Percentiles rank a stretch among this genome's conserved stretches.
Evolutionary conservation across 129 eudicot species (phyloP).

Genomic region (Centaurea solstitialis): DNA sequence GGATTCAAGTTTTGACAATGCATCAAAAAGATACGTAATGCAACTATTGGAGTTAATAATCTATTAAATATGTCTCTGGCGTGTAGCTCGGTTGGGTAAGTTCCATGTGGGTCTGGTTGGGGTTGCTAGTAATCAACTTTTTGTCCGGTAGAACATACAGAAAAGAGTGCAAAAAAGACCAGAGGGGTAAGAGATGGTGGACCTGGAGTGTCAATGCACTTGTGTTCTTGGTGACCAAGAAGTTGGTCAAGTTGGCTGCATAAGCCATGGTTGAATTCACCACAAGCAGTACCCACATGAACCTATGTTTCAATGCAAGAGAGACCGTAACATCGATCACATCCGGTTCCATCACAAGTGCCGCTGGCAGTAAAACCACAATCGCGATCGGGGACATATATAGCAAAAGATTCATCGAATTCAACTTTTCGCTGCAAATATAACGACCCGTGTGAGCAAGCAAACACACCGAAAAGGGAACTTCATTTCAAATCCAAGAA

Average conservation of each 20-base stretch:
- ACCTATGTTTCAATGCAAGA: slow-evolving; percentile 58
- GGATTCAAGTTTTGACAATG: slow-evolving; percentile 1
- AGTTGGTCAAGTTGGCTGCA: slow-evolving; percentile 92
- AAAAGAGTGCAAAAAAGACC: slow-evolving; percentile 1
- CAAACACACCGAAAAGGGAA: neutral
- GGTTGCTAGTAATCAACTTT: too few species aligned
- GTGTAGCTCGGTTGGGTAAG: too few species aligned
- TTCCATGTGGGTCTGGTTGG: too few species aligned
- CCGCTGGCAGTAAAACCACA: slow-evolving; percentile 74
- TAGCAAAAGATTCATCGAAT: slow-evolving; percentile 95
- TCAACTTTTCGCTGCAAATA: slow-evolving; percentile 85
- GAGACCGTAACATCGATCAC: slow-evolving; percentile 66
- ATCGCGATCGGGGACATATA: slow-evolving; percentile 97
- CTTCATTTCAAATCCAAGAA: neutral
- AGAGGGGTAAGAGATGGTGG: neutral
- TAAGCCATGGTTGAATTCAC: slow-evolving; percentile 84
- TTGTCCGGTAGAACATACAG: too few species aligned
- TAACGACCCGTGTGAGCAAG: neutral
- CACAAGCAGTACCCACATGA: slow-evolving; percentile 73
- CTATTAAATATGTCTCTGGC: too few species aligned
- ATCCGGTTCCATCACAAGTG: slow-evolving; percentile 86
- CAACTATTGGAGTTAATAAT: neutral
- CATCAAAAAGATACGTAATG: neutral
- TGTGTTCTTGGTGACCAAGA: slow-evolving; percentile 94
- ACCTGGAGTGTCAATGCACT: slow-evolving; percentile 99